Percentiles rank a stretch among this genome's conserved stretches.
These are phyloP conservation scores for Tricholoma sp. DNA, from an alignment of 768 basidiomycete species.

Conservation along the genomic window DNA sequence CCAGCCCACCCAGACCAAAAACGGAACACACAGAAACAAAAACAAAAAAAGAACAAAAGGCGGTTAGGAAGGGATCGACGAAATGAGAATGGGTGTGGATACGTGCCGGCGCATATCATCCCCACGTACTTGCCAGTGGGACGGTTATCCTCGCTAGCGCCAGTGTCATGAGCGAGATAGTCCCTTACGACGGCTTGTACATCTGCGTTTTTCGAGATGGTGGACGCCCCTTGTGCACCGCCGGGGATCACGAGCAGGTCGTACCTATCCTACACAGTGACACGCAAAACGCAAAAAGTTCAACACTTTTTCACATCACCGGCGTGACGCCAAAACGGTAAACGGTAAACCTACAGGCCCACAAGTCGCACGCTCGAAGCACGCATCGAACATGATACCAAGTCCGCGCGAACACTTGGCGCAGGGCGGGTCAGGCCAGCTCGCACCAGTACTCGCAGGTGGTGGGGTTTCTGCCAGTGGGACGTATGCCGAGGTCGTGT, in stretches of 20 bases:
- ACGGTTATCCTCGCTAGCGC: too few species aligned
- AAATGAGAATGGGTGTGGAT: too few species aligned
- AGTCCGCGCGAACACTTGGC: slow-evolving; percentile 71
- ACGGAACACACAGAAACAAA: too few species aligned
- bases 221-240: slow-evolving; percentile 73
- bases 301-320: not conserved
- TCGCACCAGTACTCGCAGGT: slow-evolving; percentile 17
- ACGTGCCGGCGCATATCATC: slow-evolving; percentile 81
- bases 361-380: slow-evolving; percentile 38
- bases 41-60: too few species aligned
- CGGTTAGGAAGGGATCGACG: too few species aligned
- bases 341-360: too few species aligned
- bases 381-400: slow-evolving; percentile 63
- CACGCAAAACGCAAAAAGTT: not conserved
- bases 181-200: slow-evolving; percentile 62
- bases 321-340: too few species aligned
- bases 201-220: slow-evolving; percentile 50
- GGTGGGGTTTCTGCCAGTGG: slow-evolving; percentile 33
- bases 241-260: slow-evolving; percentile 75
- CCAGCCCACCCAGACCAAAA: too few species aligned
- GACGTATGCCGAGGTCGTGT: slow-evolving; percentile 61
- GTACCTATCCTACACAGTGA: slow-evolving; percentile 47
- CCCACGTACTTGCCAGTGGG: slow-evolving; percentile 69
- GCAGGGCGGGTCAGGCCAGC: slow-evolving; percentile 34
- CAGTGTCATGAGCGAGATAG: slow-evolving; percentile 49